Conservation (phyloP, 768 basidiomycete genomes). For the Dioszegia aurantiaca region DNA sequence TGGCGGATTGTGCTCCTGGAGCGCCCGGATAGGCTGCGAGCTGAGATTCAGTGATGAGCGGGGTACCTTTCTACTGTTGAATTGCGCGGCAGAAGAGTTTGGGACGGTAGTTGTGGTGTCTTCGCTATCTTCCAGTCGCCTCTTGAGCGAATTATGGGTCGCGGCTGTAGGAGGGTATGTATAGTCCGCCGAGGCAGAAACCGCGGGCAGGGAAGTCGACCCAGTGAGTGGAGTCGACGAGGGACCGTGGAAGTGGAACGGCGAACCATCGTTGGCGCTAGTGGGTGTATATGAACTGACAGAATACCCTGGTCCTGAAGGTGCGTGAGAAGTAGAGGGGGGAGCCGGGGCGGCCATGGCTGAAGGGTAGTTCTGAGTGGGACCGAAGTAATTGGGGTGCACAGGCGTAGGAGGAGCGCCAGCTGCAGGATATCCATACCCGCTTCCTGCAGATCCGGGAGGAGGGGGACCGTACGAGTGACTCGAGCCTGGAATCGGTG, state of each 20-base stretch:
- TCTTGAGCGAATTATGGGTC: slow-evolving; percentile 23
- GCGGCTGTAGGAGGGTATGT: slow-evolving; percentile 12
- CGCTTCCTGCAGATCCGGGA: slow-evolving; percentile 25
- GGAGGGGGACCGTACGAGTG: slow-evolving; percentile 33
- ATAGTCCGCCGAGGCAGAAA: background rate
- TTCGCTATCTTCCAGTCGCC: slow-evolving; percentile 5
- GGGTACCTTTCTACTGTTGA: background rate
- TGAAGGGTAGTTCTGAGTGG: slow-evolving; percentile 6
- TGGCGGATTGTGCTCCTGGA: slow-evolving; percentile 14
- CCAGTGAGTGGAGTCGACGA: background rate
- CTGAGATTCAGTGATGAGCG: background rate
- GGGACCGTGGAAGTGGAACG: slow-evolving; percentile 32
- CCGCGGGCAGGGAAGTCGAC: background rate
- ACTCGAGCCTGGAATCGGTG: slow-evolving; percentile 2
- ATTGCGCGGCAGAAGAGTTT: background rate
- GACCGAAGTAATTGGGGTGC: slow-evolving; percentile 1
- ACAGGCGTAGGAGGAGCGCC: background rate
- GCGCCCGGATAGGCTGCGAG: slow-evolving; percentile 8
- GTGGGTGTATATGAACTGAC: background rate
- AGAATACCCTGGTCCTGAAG: slow-evolving; percentile 6
- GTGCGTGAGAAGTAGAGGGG: too few relatives aligned
- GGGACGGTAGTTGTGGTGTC: too few relatives aligned
- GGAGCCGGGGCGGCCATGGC: background rate
- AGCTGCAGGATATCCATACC: slow-evolving; percentile 19
- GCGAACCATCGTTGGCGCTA: slow-evolving; percentile 27